These are phyloP conservation scores for Pilaira anomala DNA, from an alignment of 192 early-diverging fungal genomes.

Conservation along the genomic window DNA sequence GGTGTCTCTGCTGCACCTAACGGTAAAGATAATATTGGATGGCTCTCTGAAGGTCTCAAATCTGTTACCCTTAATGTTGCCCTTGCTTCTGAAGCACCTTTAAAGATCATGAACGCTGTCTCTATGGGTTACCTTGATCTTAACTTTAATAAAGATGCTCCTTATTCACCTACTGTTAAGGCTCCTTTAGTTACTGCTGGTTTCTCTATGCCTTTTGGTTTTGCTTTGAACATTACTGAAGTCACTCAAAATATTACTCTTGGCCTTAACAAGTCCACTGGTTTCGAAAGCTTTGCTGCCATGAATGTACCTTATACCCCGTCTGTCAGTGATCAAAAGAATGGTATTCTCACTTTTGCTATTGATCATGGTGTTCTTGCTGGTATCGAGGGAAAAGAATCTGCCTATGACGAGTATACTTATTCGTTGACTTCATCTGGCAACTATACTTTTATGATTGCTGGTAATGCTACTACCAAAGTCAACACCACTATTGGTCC, in stretches of 20 bases:
- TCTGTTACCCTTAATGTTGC: conserved; percentile 48
- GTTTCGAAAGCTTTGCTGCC: conserved; percentile 34
- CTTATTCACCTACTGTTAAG: conserved; percentile 48
- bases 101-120: conserved; percentile 52
- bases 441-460: conserved; percentile 39
- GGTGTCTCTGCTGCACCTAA: conserved; percentile 53
- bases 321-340: conserved; percentile 39
- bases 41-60: conserved; percentile 50
- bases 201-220: conserved; percentile 60
- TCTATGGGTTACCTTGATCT: conserved; percentile 51
- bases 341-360: conserved; percentile 48
- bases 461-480: conserved; percentile 48
- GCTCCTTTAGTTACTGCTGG: conserved; percentile 44
- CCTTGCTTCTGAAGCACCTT: conserved; percentile 36
- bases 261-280: conserved; percentile 16
- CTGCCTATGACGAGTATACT: conserved; percentile 50
- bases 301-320: conserved; percentile 34
- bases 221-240: conserved; percentile 51
- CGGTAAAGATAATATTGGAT: conserved; percentile 43
- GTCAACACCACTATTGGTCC: conserved; percentile 55
- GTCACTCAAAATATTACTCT: conserved; percentile 53
- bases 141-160: conserved; percentile 40
- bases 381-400: conserved; percentile 40
- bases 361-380: conserved; percentile 42
- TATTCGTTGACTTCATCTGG: conserved; percentile 43